phyloP scores from a whole-genome alignment of 208 protist species.

The Wallacemonas sp. region DNA sequence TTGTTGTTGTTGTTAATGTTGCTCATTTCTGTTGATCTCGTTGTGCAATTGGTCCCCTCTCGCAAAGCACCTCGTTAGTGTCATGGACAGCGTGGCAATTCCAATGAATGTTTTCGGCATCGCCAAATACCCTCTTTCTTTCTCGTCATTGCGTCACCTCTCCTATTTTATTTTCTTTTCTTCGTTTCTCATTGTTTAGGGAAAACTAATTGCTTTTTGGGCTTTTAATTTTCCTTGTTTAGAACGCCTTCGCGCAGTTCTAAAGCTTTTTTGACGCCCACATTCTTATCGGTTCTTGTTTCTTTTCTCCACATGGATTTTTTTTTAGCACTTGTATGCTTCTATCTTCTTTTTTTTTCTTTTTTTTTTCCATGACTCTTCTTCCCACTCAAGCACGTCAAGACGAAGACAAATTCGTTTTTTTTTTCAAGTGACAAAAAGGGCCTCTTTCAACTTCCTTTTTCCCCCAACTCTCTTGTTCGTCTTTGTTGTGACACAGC shows the following conservation, averaged over 20 bases:
- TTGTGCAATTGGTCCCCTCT: background rate
- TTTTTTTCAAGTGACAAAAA: too few relatives aligned
- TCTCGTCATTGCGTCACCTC: background rate
- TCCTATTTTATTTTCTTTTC: constrained; percentile 8
- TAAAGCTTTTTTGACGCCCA: background rate
- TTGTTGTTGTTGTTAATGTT: constrained; percentile 5
- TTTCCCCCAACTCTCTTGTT: too few relatives aligned
- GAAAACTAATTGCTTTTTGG: too few relatives aligned
- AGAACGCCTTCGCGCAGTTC: too few relatives aligned
- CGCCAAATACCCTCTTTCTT: background rate
- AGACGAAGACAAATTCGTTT: too few relatives aligned
- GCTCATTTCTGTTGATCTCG: background rate
- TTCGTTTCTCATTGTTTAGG: background rate
- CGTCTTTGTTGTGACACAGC: too few relatives aligned
- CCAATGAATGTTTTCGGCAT: constrained; percentile 3
- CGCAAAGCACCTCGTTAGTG: too few relatives aligned
- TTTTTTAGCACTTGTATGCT: constrained; percentile 16
- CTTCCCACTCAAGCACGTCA: too few relatives aligned
- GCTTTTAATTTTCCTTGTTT: too few relatives aligned
- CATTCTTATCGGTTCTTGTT: background rate
- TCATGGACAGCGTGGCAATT: too few relatives aligned
- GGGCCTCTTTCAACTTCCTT: too few relatives aligned
- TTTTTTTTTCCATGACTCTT: constrained; percentile 1
- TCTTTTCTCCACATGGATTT: constrained; percentile 7
- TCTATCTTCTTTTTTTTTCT: constrained; percentile 4